Conservation (phyloP, 495 filamentous ascomycete genomes). For the Aspergillus leporis region DNA sequence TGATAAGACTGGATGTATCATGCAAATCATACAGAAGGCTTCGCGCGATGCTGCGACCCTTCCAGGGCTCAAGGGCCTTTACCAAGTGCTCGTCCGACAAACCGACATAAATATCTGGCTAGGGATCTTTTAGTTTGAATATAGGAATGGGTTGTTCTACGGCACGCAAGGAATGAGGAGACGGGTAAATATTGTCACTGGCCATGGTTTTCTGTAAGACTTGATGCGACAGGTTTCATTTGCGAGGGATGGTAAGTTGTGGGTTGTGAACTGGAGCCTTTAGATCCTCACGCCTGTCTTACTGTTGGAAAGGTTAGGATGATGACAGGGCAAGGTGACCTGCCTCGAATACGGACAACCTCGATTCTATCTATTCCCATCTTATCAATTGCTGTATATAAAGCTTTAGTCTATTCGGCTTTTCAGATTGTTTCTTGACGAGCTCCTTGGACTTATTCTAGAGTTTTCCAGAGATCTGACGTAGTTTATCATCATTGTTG, state of each 20-base stretch:
- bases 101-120: constrained; percentile 16
- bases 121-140: constrained; percentile 12
- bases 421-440: constrained; percentile 10
- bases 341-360: constrained; percentile 9
- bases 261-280: constrained; percentile 14
- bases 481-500: neutral
- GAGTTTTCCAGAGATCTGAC: neutral
- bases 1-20: constrained; percentile 12
- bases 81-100: constrained; percentile 12
- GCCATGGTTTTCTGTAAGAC: neutral
- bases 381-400: constrained; percentile 11
- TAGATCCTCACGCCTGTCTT: constrained; percentile 12
- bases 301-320: neutral
- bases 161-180: neutral
- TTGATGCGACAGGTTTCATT: constrained; percentile 11
- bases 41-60: constrained; percentile 6
- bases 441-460: constrained; percentile 16
- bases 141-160: constrained; percentile 8
- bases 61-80: neutral
- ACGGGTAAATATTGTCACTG: constrained; percentile 1
- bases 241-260: constrained; percentile 8
- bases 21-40: constrained; percentile 13
- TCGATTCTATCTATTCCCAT: constrained; percentile 8
- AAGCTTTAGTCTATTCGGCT: constrained; percentile 13
- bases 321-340: neutral